Conservation (phyloP, 345 rosid genomes). For the Melastoma malabathricum region DNA sequence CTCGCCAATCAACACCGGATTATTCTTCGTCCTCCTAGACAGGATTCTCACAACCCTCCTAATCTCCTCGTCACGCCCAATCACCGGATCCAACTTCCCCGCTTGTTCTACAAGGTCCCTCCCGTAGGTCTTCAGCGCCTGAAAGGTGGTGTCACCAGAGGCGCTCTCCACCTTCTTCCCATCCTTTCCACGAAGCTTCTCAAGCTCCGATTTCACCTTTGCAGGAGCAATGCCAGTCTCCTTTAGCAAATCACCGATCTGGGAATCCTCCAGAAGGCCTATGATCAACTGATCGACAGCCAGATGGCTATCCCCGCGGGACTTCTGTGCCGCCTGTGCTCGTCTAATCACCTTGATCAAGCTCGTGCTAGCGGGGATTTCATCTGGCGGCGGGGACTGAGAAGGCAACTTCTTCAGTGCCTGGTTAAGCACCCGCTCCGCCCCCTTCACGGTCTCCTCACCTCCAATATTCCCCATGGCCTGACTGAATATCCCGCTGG, state of each 20-base stretch:
- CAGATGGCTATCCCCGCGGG: conserved; percentile 52
- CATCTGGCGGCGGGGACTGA: conserved; percentile 69
- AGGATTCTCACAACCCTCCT: conserved; percentile 72
- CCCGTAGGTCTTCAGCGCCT: conserved; percentile 83
- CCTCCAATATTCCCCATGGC: conserved; percentile 46
- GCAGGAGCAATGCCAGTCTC: conserved; percentile 52
- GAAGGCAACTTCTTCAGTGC: conserved; percentile 70
- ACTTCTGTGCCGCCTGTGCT: conserved; percentile 64
- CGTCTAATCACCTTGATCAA: conserved; percentile 57
- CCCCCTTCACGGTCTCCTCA: conserved; percentile 44
- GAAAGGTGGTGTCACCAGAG: conserved; percentile 58
- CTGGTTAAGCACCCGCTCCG: conserved; percentile 51
- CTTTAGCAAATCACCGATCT: conserved; percentile 46
- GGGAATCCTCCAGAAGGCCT: conserved; percentile 84
- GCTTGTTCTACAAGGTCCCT: conserved; percentile 87
- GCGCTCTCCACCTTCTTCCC: conserved; percentile 89
- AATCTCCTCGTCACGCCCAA: conserved; percentile 85
- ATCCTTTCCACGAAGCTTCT: conserved; percentile 80
- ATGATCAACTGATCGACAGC: conserved; percentile 71
- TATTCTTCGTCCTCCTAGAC: conserved; percentile 83
- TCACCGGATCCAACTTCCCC: conserved; percentile 88
- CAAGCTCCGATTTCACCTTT: conserved; percentile 55
- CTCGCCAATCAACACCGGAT: conserved; percentile 87
- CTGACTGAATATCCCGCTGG: conserved; percentile 53
- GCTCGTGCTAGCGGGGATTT: conserved; percentile 57